phyloP scores from a whole-genome alignment of 129 eudicot genomes.

The Artemisia annua region DNA sequence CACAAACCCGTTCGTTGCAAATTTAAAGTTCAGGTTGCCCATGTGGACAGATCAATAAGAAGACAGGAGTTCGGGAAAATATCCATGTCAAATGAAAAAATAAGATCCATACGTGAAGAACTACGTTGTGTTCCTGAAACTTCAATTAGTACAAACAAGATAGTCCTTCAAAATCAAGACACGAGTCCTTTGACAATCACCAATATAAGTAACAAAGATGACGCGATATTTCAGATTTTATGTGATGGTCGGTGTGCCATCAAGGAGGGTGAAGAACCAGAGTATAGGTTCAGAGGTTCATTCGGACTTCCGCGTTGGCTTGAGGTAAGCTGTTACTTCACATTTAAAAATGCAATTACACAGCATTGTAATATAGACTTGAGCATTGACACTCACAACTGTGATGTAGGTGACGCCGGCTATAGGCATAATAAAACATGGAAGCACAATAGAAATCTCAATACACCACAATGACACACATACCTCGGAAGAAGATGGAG shows the following conservation, averaged over 20 bases:
- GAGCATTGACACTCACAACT: background rate
- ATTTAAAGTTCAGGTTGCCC: slow-evolving; percentile 66
- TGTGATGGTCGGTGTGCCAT: slow-evolving; percentile 67
- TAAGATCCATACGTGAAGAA: slow-evolving; percentile 51
- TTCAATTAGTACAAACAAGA: slow-evolving; percentile 43
- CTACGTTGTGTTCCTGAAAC: slow-evolving; percentile 64
- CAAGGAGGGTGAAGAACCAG: slow-evolving; percentile 56
- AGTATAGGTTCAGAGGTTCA: slow-evolving; percentile 65
- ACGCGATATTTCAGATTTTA: slow-evolving; percentile 52
- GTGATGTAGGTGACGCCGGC: slow-evolving; percentile 72
- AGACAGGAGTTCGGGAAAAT: slow-evolving; percentile 85
- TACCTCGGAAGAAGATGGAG: slow-evolving; percentile 60
- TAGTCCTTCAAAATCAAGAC: slow-evolving; percentile 73
- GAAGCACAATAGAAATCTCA: slow-evolving; percentile 56
- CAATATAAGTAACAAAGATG: slow-evolving; percentile 57
- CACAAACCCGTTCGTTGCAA: slow-evolving; percentile 97
- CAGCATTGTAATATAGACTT: too few relatives aligned
- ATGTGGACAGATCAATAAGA: slow-evolving; percentile 85
- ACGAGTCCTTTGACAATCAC: slow-evolving; percentile 46
- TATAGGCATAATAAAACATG: slow-evolving; percentile 67
- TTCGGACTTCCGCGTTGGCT: slow-evolving; percentile 95
- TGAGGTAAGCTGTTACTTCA: slow-evolving; percentile 51
- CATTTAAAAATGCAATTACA: background rate
- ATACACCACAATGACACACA: slow-evolving; percentile 68
- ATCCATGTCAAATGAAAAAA: slow-evolving; percentile 44